Evolutionary conservation across 768 basidiomycete species (phyloP), one percentile per base, ranked within the genome.

Genomic region (Kwoniella heveanensis): DNA sequence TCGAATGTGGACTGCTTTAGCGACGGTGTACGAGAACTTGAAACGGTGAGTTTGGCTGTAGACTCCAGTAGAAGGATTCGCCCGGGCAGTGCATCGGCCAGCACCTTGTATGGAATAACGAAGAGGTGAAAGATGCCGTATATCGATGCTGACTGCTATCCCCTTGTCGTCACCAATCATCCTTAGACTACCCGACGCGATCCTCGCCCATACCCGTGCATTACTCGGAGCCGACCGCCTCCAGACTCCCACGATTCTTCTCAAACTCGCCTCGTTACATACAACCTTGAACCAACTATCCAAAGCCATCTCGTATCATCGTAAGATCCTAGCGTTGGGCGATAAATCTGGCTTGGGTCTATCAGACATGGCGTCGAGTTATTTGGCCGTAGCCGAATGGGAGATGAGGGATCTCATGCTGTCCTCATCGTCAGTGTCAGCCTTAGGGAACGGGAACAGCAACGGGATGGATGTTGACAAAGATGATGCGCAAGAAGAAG

Each of bases 1-100:
- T 37, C 87, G 96, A 37, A 84, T 98, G 81, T 98, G 96, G 96
- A 90, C 91, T 71, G 93, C 93, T 8, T 87, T 96, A 71, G 94
- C 90, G 4, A 87, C 88, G 71, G 95, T 93, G 71, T 98, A 97
- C 79, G 91, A 94, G 79, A 90, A 92, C 76, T 86, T 96, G 69
- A 88, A 89, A 73, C 84, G 88, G 93, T 91, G 71, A 66, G 85
- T 78, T 10, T 5, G 32, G 32, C 32, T 13, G 32, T 32, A 13
- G 13, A 32, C 13, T 32, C 5, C 32, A 32, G 7, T 6, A 6
- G 32, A 13, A 32, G 32, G 32, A n/a, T n/a, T n/a, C n/a, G n/a
- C n/a, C n/a, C n/a, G n/a, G n/a, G n/a, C n/a, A n/a, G n/a, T n/a
- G n/a, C n/a, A n/a, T n/a, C n/a, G n/a, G n/a, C n/a, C n/a, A n/a